These are phyloP conservation scores for Camelina hispida DNA, from an alignment of 345 rosid species.

Conservation along the genomic window DNA sequence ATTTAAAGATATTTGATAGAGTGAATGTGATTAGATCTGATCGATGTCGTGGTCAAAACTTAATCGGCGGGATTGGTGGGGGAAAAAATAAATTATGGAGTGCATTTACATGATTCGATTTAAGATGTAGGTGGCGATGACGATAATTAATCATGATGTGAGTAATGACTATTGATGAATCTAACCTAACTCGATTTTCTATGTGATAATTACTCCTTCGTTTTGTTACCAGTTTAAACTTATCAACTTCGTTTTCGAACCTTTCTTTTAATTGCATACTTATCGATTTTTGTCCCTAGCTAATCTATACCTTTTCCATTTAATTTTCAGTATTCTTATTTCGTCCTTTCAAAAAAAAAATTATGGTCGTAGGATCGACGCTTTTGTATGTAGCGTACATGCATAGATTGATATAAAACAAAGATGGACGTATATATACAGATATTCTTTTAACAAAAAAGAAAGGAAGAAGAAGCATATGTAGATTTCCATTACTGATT, in stretches of 20 bases:
- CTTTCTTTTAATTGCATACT: not conserved
- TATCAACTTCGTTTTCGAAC: constrained; percentile 22
- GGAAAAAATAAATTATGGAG: constrained; percentile 7
- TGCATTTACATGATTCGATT: constrained; percentile 35
- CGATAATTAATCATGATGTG: constrained; percentile 19
- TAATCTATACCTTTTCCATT: not conserved
- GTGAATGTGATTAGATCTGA: constrained; percentile 39
- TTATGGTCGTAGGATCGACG: not conserved
- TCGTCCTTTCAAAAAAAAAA: not conserved
- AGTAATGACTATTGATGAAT: constrained; percentile 30
- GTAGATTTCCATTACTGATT: constrained; percentile 7
- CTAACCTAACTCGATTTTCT: constrained; percentile 25
- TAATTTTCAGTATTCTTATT: not conserved
- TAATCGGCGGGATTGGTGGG: constrained; percentile 42
- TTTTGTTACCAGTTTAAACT: not conserved
- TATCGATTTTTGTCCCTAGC: not conserved
- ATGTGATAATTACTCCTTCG: not conserved
- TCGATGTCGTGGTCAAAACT: constrained; percentile 39
- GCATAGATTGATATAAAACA: not conserved
- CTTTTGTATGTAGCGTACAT: not conserved
- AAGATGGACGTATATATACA: not conserved
- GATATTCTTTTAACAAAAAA: not conserved
- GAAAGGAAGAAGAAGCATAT: not conserved
- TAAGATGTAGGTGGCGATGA: constrained; percentile 30
- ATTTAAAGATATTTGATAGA: constrained; percentile 10